Evolutionary conservation across 2,329 filamentous ascomycete genomes (phyloP), one percentile per base, ranked within the genome.

Genomic region (Torrubiellomyces zombiae): DNA sequence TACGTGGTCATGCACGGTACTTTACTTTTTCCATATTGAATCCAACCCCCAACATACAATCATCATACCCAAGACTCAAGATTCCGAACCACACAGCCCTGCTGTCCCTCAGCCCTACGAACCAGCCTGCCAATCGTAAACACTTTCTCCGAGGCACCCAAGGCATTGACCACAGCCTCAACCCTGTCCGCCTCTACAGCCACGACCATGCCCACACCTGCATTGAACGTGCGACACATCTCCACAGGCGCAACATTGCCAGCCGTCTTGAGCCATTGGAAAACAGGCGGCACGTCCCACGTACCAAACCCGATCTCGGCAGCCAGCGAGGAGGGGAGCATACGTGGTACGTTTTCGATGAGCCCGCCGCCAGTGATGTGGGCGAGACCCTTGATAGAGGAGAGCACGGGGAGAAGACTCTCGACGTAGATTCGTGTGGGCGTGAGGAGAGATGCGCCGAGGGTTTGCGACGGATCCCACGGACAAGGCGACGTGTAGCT

Each of bases 291-390:
- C 21, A 83, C 62, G 14, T 69, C 49, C 82, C 85, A 98, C 1
- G 67, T 54, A 20, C 60, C 56, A 23, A 78, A 77, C 40, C 93
- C 77, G 28, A 98, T 72, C 45, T 82, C 70, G 2, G 83, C 86
- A 2, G 77, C 67, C 5, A 98, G 67, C 22, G 73, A 59, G 17
- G 64, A 51, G 2, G 89, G 89, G 11, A 98, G 63, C 78, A 92
- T 92, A 35, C 89, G 75, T 16, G 89, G 89, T 14, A 98, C 76
- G 50, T 98, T 98, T 55, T 98, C 89, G 11, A 76, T 62, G 12
- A 98, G 66, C 8, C 89, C 89, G 32, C 89, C 89, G 25, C 89
- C 89, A 0, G 89, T 98, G 55, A 98, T 95, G 55, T 98, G 89
- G 8, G 89, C 79, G 50, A 95, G 77, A 26, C 89, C 89, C 57